phyloP scores from a whole-genome alignment of 1,139 yeast species.

The Petasospora fabianii region DNA sequence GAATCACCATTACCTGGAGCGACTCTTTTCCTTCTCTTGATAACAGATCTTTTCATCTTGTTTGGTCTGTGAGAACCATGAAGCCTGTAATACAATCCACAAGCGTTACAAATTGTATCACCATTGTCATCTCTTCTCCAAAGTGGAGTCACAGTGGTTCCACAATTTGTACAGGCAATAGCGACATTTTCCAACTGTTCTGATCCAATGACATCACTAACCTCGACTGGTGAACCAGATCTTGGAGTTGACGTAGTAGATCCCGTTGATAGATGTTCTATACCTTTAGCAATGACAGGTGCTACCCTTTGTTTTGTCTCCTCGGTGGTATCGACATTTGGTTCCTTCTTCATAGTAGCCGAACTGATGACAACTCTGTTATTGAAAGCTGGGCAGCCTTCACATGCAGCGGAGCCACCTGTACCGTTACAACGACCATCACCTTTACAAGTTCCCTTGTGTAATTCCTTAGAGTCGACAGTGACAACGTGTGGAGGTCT shows the following conservation, averaged over 20 bases:
- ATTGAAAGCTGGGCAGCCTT: constrained; percentile 80
- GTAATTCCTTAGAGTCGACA: constrained; percentile 34
- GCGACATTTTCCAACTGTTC: constrained; percentile 43
- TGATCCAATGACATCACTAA: constrained; percentile 23
- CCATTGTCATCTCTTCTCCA: constrained; percentile 85
- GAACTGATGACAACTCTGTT: constrained; percentile 49
- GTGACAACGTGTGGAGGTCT: constrained; percentile 60
- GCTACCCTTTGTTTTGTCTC: too few relatives aligned
- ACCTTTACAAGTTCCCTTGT: constrained; percentile 68
- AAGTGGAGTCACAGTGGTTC: constrained; percentile 77
- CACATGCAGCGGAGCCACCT: constrained; percentile 77
- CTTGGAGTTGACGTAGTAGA: not conserved
- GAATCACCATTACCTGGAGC: not conserved
- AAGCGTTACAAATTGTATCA: constrained; percentile 81
- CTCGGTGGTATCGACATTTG: not conserved
- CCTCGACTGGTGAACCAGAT: constrained; percentile 15
- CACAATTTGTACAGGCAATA: constrained; percentile 78
- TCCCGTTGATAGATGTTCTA: too few relatives aligned
- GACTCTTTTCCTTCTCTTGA: constrained; percentile 65
- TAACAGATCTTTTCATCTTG: constrained; percentile 66
- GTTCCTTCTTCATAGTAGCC: constrained; percentile 7
- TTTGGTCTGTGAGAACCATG: constrained; percentile 81
- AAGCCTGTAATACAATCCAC: constrained; percentile 73
- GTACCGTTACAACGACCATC: constrained; percentile 86
- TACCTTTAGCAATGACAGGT: not conserved